phyloP scores from a whole-genome alignment of 257 asterid genomes.

The Solanum chiquidenum region DNA sequence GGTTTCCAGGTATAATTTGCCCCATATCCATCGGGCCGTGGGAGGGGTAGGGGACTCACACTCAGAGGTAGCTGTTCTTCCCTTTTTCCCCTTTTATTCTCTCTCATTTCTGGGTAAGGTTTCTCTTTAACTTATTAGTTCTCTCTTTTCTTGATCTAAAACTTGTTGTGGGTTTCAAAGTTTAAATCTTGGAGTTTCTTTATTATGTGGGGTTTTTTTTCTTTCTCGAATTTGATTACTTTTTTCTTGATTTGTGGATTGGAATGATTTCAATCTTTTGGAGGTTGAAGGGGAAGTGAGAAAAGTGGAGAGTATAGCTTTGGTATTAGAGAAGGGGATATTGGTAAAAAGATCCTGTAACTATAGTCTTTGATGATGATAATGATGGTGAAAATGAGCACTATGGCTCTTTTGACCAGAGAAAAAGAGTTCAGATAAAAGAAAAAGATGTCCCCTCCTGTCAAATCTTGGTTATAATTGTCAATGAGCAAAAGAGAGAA shows the following conservation, averaged over 20 bases:
- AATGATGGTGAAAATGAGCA: constrained; percentile 35
- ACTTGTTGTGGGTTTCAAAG: neutral
- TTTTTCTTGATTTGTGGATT: constrained; percentile 1
- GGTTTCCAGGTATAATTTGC: neutral
- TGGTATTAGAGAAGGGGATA: constrained; percentile 4
- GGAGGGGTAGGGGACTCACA: neutral
- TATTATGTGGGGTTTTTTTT: neutral
- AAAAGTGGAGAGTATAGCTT: constrained; percentile 4
- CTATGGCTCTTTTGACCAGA: constrained; percentile 35
- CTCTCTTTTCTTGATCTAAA: neutral
- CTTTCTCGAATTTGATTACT: neutral
- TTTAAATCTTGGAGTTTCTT: neutral
- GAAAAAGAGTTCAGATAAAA: constrained; percentile 36
- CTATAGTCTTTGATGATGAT: constrained; percentile 11
- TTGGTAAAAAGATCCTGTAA: neutral
- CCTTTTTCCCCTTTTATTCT: neutral
- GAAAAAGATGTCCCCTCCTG: constrained; percentile 20
- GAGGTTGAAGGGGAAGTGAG: constrained; percentile 23
- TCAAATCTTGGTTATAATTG: constrained; percentile 24
- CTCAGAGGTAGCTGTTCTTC: neutral
- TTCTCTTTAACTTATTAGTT: neutral
- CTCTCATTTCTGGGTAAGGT: neutral
- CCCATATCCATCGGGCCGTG: neutral
- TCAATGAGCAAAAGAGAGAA: constrained; percentile 21
- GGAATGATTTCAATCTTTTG: constrained; percentile 26